These are phyloP conservation scores for Carex pumila DNA, from an alignment of 176 grass and related monocot genomes.

Conservation along the genomic window DNA sequence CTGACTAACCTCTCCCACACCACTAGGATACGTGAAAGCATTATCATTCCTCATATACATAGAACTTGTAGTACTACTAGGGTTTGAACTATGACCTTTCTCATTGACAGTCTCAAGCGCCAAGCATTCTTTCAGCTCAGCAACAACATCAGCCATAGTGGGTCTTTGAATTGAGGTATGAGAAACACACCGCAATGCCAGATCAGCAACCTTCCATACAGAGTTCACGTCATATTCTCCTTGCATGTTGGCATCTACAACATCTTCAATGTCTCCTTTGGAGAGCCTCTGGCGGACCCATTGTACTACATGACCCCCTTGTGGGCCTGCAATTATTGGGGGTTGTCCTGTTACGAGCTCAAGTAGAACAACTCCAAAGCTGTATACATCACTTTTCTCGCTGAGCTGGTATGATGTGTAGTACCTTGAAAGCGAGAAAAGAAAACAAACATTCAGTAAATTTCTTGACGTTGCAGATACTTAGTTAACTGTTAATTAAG, in stretches of 20 bases:
- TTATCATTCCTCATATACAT: neutral
- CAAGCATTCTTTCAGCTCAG: conserved; percentile 52
- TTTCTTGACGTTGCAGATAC: neutral
- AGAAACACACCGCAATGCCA: conserved; percentile 28
- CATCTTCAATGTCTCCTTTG: conserved; percentile 44
- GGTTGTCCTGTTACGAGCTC: conserved; percentile 42
- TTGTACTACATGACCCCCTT: conserved; percentile 24
- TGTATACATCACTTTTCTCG: conserved; percentile 50
- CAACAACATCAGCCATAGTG: conserved; percentile 36
- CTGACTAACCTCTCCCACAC: neutral
- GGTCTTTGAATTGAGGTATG: conserved; percentile 31
- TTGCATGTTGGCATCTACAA: conserved; percentile 32
- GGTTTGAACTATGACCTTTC: conserved; percentile 2
- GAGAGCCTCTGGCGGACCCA: conserved; percentile 38
- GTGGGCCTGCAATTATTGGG: conserved; percentile 13
- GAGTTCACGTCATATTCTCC: conserved; percentile 48
- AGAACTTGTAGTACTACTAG: neutral
- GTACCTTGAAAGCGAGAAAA: conserved; percentile 25
- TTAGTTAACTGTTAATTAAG: neutral
- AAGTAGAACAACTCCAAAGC: conserved; percentile 49
- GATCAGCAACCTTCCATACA: conserved; percentile 44
- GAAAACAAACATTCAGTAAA: neutral
- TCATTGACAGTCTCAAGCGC: conserved; percentile 18
- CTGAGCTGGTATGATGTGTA: conserved; percentile 34
- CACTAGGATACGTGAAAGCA: conserved; percentile 1